Evolutionary conservation across 2,329 filamentous ascomycete genomes (phyloP).

Genomic region (Tricladium varicosporioides): DNA sequence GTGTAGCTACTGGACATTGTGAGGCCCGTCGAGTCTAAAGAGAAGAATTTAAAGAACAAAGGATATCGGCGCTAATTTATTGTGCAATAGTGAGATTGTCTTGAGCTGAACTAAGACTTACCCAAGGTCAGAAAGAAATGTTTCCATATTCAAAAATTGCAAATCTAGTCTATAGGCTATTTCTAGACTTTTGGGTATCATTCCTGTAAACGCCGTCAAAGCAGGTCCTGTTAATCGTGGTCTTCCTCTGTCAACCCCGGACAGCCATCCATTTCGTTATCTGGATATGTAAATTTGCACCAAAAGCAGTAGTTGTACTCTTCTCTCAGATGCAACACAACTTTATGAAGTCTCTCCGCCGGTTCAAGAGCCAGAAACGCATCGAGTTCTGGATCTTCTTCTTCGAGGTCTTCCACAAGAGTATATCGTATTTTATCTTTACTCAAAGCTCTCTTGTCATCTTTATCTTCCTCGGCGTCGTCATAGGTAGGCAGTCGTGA

Average conservation of each 20-base stretch:
- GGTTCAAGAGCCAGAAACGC: constrained; percentile 71
- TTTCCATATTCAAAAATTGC: too few relatives aligned
- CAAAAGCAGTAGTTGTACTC: constrained; percentile 88
- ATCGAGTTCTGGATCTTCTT: constrained; percentile 77
- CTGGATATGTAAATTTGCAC: constrained; percentile 83
- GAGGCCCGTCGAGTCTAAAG: not conserved
- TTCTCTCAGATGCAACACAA: constrained; percentile 69
- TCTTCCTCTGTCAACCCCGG: constrained; percentile 87
- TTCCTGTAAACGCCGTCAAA: constrained; percentile 18
- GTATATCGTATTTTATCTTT: constrained; percentile 54
- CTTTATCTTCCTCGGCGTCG: constrained; percentile 67
- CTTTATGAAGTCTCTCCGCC: constrained; percentile 61
- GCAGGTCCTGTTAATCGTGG: constrained; percentile 48
- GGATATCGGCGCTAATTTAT: too few relatives aligned
- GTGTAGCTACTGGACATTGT: constrained; percentile 4
- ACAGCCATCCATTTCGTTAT: constrained; percentile 78
- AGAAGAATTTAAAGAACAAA: not conserved
- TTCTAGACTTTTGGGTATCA: constrained; percentile 30
- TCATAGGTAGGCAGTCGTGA: constrained; percentile 63
- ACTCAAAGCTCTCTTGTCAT: constrained; percentile 69
- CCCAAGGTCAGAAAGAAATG: too few relatives aligned
- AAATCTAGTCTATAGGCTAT: too few relatives aligned
- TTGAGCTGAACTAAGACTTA: too few relatives aligned
- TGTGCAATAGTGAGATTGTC: too few relatives aligned
- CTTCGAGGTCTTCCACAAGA: constrained; percentile 67